Base-by-base conservation (phyloP, 202 grass and related monocot genomes). In the Schoenoplectus triqueter region DNA sequence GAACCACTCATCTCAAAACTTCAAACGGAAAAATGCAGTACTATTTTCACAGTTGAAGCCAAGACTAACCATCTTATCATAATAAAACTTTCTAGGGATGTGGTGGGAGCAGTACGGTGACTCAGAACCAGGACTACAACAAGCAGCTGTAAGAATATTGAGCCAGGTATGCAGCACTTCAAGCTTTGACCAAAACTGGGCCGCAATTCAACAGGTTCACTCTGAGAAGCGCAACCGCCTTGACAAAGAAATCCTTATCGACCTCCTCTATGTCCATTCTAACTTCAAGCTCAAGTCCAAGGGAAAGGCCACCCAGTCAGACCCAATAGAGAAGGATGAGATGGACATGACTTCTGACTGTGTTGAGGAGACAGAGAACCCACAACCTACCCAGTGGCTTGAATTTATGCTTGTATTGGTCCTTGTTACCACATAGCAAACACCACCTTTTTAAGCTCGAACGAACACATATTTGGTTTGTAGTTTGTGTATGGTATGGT, bases 71-170 rank as follows among this genome's bases (percentile, higher is more conserved):
- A 13, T 70, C 5, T 78, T 78, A 13, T 44, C 14, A 60, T 78
- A 57, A 1, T 42, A 60, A 17, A 55, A 70, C 14, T 10, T 84
- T 66, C 2, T 61, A 98, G 95, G 95, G 45, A 98, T 98, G 88
- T 98, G 95, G 95, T 98, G 95, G 95, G 93, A 98, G 86, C 91
- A 98, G 75, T 98, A 98, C 1, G 95, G 95, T 0, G 93, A 95
- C 89, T 95, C 95, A 69, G 87, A 91, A 18, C 92, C 92, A 7
- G 89, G 91, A 39, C 69, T 98, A 40, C 93, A 98, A 80, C 87
- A 86, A 17, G 86, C 86, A 45, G 95, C 95, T 7, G 93, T 95
- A 3, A 93, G 95, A 87, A 87, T 98, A 88, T 87, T 93, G 21
- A 98, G 93, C 70, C 93, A 98, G 82, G 95, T 98, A 67, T 95